phyloP scores from a whole-genome alignment of 116 monocot genomes.

The Posidonia oceanica region DNA sequence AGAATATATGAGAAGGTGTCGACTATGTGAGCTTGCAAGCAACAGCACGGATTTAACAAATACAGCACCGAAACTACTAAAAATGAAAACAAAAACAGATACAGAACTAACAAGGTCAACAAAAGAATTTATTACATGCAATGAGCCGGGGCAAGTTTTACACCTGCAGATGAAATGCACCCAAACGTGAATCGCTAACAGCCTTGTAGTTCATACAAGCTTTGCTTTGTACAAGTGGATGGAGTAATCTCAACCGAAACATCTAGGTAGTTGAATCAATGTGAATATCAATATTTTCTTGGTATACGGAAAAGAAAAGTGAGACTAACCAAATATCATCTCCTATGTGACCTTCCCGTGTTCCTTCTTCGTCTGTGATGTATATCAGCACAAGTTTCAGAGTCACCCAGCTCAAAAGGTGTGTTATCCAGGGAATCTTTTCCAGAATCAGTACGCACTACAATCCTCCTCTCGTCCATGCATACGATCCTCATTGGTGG shows the following conservation, averaged over 20 bases:
- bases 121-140: no score
- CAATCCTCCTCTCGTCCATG: slow-evolving; percentile 27
- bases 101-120: no score
- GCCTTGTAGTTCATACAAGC: neutral
- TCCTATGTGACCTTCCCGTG: neutral
- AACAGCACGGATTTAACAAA: no score
- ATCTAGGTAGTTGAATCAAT: no score
- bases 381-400: neutral
- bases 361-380: neutral
- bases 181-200: no score
- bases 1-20: no score
- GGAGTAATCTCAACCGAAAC: no score
- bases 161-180: neutral
- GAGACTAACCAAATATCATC: neutral
- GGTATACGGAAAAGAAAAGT: neutral
- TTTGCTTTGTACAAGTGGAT: neutral
- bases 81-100: no score
- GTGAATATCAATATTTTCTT: no score
- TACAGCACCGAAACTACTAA: no score
- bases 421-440: neutral
- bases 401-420: neutral
- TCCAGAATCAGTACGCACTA: slow-evolving; percentile 7
- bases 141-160: neutral
- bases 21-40: no score
- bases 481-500: slow-evolving; percentile 15